Base-by-base conservation (phyloP, 352 stramenopile species). In the Globisporangium paroecandrum region DNA sequence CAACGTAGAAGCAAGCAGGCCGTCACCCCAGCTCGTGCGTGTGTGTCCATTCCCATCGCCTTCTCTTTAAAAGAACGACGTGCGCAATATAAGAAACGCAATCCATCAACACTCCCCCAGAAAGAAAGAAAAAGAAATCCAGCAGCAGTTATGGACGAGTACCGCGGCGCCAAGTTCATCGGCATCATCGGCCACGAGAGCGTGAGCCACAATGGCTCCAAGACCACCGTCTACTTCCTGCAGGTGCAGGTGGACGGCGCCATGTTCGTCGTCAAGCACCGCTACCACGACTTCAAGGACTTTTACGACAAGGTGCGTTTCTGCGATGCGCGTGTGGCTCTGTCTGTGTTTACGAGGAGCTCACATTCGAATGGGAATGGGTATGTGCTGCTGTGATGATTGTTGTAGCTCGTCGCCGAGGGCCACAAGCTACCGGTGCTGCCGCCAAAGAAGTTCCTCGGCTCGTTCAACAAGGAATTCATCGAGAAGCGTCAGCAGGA, bases 381-480 rank as follows among this genome's bases (percentile, higher is more conserved):
- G 27, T 41, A 10, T 38, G n/a, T 56, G 10, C 34, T 10, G 4
- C 3, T 58, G 10, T 41, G 46, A 22, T 9, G 49, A 4, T 60
- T 64, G n/a, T n/a, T 64, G 49, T 71, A 94, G 85, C 74, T 95
- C n/a, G 71, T 76, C 1, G 70, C 73, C 10, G 88, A 94, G 57
- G 89, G 89, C 15, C 89, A 82, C 71, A 89, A 90, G 62, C 89
- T 84, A 67, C 87, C 87, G 6, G 83, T 85, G 53, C 74, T 97
- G 32, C 89, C 89, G 34, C 88, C 89, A 3, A 95, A 95, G 69
- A 97, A 97, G 74, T 93, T 97, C 68, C 64, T 97, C 20, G 89
- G 89, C 54, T 92, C 85, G 64, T 91, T 95, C 62, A 94, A 95
- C 78, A 92, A 93, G 69, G 87, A 95, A 57, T 97, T 97, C 62